Evolutionary conservation across 116 monocot species (phyloP), one percentile per base, ranked within the genome.

Genomic region (Iris pallida): DNA sequence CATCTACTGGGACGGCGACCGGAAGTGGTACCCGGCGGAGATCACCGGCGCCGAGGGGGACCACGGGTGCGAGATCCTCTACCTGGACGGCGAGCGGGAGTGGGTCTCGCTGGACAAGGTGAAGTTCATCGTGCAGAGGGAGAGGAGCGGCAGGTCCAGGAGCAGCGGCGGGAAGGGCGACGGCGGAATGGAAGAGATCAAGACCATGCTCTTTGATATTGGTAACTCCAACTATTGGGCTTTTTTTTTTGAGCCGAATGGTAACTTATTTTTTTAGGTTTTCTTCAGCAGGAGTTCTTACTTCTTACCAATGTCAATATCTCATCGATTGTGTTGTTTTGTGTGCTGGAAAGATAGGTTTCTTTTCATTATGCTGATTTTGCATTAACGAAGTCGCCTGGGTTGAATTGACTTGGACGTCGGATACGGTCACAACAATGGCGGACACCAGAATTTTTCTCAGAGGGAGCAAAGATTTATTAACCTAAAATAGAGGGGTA

Each of bases 21-120:
- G 73, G 64, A 64, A 56, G 42, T 73, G 73, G 73, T 55, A 45
- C 45, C 46, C 63, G 8, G 73, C 55, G 18, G 56, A 73, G 30
- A 64, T 72, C 17, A 46, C 59, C 10, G 63, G 42, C 18, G 72
- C 62, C 20, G 17, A 0, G 12, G 71, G 61, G 41, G 60, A 71
- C n/a, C 47, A 71, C 47, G 41, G 20, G 18, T 69, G 69, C 44
- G 57, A 69, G 58, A 57, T 69, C 15, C 19, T 69, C 8, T 69
- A 57, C 45, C 11, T 45, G 20, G 45, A 47, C 17, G 69, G 69
- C 10, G 47, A 69, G 57, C 43, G 69, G 5, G 46, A 58, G 58
- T 57, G 69, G 57, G 19, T 69, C 4, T 15, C 16, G 15, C 57
- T 69, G 55, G 57, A 69, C 15, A 58, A 56, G 69, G 45, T 46